phyloP scores from a whole-genome alignment of 2,329 filamentous ascomycete genomes.

The Xenoacremonium recifei region DNA sequence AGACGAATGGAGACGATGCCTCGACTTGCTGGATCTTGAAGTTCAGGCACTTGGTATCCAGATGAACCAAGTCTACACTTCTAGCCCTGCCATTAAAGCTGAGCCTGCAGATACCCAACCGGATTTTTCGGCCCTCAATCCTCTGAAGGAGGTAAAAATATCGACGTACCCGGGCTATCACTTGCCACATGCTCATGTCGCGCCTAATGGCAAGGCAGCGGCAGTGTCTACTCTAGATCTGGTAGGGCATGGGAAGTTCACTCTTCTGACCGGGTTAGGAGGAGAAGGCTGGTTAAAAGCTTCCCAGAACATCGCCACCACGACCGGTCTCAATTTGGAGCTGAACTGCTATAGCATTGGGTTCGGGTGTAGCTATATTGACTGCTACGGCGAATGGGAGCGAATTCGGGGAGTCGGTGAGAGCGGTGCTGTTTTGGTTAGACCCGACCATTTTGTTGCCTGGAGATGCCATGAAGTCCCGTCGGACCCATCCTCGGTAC shows the following conservation, averaged over 20 bases:
- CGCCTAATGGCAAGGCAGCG: too few species aligned
- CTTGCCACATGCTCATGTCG: too few species aligned
- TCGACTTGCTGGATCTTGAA: too few species aligned
- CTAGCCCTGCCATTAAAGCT: too few species aligned
- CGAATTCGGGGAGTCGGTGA: slow-evolving; percentile 2
- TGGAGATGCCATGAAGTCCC: slow-evolving; percentile 1
- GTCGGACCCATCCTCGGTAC: too few species aligned
- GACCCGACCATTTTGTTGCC: slow-evolving; percentile 5
- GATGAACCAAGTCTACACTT: too few species aligned
- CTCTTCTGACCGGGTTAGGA: slow-evolving; percentile 6
- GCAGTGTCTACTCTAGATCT: slow-evolving; percentile 4
- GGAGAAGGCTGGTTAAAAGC: slow-evolving; percentile 2
- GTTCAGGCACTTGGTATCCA: too few species aligned
- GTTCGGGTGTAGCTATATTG: slow-evolving; percentile 3
- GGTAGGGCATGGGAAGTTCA: slow-evolving; percentile 4
- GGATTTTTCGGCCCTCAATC: too few species aligned
- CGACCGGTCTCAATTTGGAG: neutral
- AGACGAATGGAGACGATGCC: too few species aligned
- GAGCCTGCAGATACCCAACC: too few species aligned
- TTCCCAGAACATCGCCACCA: neutral
- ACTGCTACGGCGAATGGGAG: slow-evolving; percentile 4
- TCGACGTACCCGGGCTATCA: too few species aligned
- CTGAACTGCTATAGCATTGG: slow-evolving; percentile 23
- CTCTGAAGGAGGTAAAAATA: too few species aligned
- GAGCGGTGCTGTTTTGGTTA: slow-evolving; percentile 3